Base-by-base conservation (phyloP, 345 rosid species). In the Sapria himalayana region DNA sequence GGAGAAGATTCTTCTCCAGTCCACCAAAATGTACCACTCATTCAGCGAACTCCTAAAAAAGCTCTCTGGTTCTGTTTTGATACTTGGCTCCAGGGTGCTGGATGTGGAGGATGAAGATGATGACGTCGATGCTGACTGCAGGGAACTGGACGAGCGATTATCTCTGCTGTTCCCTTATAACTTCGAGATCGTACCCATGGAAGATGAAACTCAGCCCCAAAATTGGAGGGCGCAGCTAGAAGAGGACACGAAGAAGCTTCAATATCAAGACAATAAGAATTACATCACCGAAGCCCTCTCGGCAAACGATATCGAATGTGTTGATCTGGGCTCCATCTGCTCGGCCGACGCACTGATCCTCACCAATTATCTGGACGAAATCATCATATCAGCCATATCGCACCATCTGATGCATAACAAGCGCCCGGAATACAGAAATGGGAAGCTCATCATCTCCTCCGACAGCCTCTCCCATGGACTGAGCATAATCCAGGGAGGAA, bases 391-490 rank as follows among this genome's bases (percentile, higher is more conserved):
- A 3, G 98, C 94, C 8, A 74, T 91, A 29, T 67, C 93, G 8
- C 64, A 67, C 60, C 95, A 91, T 60, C 66, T 91, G 59, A 75
- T 70, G 72, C 53, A 70, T 42, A 67, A 61, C 43, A 70, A 67
- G 66, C 73, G 71, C 46, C 93, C 85, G 0, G 95, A 84, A 56
- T 91, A 91, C 57, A 60, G 89, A 51, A 80, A 91, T 44, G 99
- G 99, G 32, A 91, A 80, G 71, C 93, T 91, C 46, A 69, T 84
- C 39, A 84, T 91, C 62, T 74, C 99, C 46, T 71, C 92, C 40
- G 47, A 60, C 73, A 89, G 99, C 60, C 70, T 91, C 79, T 80
- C 93, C 39, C 95, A 80, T 56, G 99, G 95, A 58, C 49, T 91
- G 48, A 71, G 70, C 38, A 65, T 91, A 58, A 79, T 91, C 70